Evolutionary conservation across 2,329 filamentous ascomycete genomes (phyloP).

Genomic region (Sporothrix pallida): DNA sequence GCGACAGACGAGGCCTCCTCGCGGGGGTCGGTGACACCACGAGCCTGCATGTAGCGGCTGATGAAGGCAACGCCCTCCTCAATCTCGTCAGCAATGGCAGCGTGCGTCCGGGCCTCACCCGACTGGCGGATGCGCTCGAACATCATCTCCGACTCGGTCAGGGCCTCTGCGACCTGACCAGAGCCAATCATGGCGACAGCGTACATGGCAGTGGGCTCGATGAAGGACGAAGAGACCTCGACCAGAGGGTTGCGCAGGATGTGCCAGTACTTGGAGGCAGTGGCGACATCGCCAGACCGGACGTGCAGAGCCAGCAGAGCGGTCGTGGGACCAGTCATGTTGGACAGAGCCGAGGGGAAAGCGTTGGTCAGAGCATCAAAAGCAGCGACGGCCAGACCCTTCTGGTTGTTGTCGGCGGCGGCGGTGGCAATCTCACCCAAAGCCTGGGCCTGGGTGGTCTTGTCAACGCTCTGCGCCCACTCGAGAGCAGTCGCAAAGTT

Average conservation of each 20-base stretch:
- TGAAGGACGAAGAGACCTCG: slow-evolving; percentile 67
- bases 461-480: slow-evolving; percentile 70
- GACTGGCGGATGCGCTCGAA: slow-evolving; percentile 79
- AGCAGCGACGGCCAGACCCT: slow-evolving; percentile 69
- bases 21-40: slow-evolving; percentile 62
- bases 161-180: slow-evolving; percentile 80
- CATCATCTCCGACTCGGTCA: slow-evolving; percentile 82
- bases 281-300: slow-evolving; percentile 77
- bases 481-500: slow-evolving; percentile 75
- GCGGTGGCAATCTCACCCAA: slow-evolving; percentile 75
- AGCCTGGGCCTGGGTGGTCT: slow-evolving; percentile 62
- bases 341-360: slow-evolving; percentile 64
- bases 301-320: slow-evolving; percentile 87
- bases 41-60: slow-evolving; percentile 62
- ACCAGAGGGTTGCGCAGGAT: slow-evolving; percentile 69
- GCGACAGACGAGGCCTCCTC: slow-evolving; percentile 54
- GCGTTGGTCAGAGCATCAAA: slow-evolving; percentile 64
- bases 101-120: slow-evolving; percentile 49
- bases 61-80: slow-evolving; percentile 83
- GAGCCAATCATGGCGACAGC: slow-evolving; percentile 84
- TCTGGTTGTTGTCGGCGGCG: slow-evolving; percentile 80
- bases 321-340: slow-evolving; percentile 32
- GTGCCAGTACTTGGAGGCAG: slow-evolving; percentile 81
- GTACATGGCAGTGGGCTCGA: slow-evolving; percentile 91
- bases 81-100: slow-evolving; percentile 75